Evolutionary conservation across 139 green algal genomes (phyloP).

Genomic region (Microglena sp.): DNA sequence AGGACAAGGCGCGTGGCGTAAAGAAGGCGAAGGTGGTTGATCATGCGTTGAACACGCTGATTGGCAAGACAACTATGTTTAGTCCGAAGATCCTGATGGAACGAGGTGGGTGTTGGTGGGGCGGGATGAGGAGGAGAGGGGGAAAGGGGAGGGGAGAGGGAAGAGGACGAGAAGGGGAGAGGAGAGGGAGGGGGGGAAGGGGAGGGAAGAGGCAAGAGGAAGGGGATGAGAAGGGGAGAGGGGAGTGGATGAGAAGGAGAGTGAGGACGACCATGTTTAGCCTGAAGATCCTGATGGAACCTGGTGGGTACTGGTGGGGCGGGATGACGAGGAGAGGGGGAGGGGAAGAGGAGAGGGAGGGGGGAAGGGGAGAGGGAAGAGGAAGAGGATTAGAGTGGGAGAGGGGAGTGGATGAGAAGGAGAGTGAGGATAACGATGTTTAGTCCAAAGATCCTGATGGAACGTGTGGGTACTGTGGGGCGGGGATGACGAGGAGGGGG

Average conservation of each 20-base stretch:
- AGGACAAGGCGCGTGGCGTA: no score
- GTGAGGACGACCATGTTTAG: slow-evolving; percentile 68
- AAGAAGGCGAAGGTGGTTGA: no score
- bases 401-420: no score
- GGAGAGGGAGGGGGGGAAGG: background rate
- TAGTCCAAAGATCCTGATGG: slow-evolving; percentile 38
- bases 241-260: background rate
- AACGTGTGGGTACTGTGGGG: slow-evolving; percentile 38
- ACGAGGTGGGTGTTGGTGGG: slow-evolving; percentile 39
- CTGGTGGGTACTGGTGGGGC: slow-evolving; percentile 39
- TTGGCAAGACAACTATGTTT: slow-evolving; percentile 65
- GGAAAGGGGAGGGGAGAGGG: background rate
- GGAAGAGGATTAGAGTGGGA: no score
- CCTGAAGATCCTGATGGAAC: slow-evolving; percentile 39
- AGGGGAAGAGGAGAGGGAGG: background rate
- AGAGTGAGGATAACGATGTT: slow-evolving; percentile 76
- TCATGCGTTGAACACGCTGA: slow-evolving; percentile 20
- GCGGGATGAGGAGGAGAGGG: slow-evolving; percentile 19
- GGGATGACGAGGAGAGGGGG: slow-evolving; percentile 18
- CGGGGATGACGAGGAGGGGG: slow-evolving; percentile 26
- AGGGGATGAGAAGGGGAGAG: background rate
- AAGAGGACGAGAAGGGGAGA: background rate
- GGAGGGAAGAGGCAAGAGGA: background rate
- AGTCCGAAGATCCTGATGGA: slow-evolving; percentile 42
- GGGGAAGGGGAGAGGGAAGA: background rate